Base-by-base conservation (phyloP, 768 basidiomycete genomes). In the Mrakia frigida region DNA sequence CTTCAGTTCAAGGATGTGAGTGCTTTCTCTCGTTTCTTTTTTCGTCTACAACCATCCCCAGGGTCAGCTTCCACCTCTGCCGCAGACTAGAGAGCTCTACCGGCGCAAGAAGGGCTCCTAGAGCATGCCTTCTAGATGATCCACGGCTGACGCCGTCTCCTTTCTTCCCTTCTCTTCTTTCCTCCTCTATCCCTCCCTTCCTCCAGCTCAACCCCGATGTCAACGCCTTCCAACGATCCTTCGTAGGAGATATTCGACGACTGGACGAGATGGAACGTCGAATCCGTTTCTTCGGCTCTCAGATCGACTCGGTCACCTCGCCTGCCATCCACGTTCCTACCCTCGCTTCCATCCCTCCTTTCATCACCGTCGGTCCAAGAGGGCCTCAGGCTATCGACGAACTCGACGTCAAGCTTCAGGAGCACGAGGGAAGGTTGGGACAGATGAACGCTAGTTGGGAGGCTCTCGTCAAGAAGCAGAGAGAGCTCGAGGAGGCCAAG, bases 151-250 rank as follows among this genome's bases (percentile, higher is more conserved):
- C 73, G 39, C 33, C 52, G 65, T 59, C 43, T 46, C 10, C 18
- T 46, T 43, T 63, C 59, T 35, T 18, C 28, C 35, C 53, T 16
- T 28, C 68, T 50, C 25, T 61, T 16, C 61, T 21, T n/a, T 56
- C 43, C 28, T 74, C 43, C 53, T 73, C 46, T 76, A 14, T 35
- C 41, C 59, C 52, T 35, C 35, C 35, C 52, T 2, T 56, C n/a
- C 25, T 28, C 6, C 82, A 98, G 95, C 85, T 98, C 80, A 98
- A 98, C 84, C 93, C 95, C 18, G 89, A 88, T 78, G 90, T 98
- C 80, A 98, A 96, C 84, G 92, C 96, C 25, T 99, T 98, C 86
- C 96, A 99, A 87, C 92, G 97, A 79, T 94, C 95, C 7, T 99
- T 96, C 83, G 93, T 97, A 78, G 93, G 92, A 50, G 95, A 97